Evolutionary conservation across 345 rosid genomes (phyloP), one percentile per base, ranked within the genome.

Genomic region (Pistacia integerrima): DNA sequence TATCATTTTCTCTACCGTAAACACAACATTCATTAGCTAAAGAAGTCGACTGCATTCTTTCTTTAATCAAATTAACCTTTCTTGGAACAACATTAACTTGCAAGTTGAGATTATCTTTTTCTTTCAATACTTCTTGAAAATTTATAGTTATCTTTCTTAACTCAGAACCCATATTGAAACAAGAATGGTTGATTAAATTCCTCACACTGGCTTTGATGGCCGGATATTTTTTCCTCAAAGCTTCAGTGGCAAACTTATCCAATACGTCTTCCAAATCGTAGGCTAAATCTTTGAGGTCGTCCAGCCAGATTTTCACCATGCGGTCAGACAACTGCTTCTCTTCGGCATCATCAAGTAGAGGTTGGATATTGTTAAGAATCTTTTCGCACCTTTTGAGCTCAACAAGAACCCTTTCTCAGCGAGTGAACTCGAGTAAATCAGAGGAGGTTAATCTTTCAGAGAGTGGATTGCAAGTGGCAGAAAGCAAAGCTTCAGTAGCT

Each of bases 201-300:
- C 33, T 30, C 71, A 17, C 38, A 38, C 55, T 72, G 13, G 66
- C n/a, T 58, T 64, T 84, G 68, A 77, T 84, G 54, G 69, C 66
- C 65, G 73, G 33, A 30, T 30, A 38, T 41, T 78, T 81, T 76
- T 54, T 66, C 36, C 78, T 77, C 71, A 81, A 52, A 58, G 67
- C 78, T 76, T 78, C 78, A 38, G 82, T 78, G 49, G 82, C 65
- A 76, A 81, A 72, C 59, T 73, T 55, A 67, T 80, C 83, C 35
- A 83, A 76, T 69, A 77, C 72, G 70, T 83, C 85, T 30, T 83
- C 85, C 56, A 80, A 82, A 61, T 83, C 79, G 73, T 77, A 83
- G 63, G 78, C 79, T 64, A 74, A 75, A 75, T 78, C 84, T 70
- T 72, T 81, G 33, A 84, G 81, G 52, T 84, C 72, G 35, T 76